These are phyloP conservation scores for Ophiostoma pallidulum DNA, from an alignment of 2,329 filamentous ascomycete species.

Conservation along the genomic window DNA sequence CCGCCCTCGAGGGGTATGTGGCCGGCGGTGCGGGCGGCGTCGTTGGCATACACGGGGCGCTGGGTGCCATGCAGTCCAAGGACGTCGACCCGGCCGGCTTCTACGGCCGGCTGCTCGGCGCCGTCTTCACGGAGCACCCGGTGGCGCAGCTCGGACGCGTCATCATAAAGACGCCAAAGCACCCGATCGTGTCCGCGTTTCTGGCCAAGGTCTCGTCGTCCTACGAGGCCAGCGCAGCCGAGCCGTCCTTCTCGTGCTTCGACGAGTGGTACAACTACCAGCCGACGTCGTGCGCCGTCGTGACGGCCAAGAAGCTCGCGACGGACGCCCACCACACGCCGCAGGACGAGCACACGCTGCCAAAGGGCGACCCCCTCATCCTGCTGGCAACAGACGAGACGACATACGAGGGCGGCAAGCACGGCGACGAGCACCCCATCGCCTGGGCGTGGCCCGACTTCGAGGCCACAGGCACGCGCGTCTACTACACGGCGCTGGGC, in stretches of 20 bases:
- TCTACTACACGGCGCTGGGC: conserved; percentile 33
- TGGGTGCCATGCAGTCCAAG: conserved; percentile 23
- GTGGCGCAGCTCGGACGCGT: conserved; percentile 27
- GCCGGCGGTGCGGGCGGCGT: conserved; percentile 26
- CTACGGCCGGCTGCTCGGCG: conserved; percentile 31
- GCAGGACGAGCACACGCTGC: conserved; percentile 20
- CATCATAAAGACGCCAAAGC: conserved; percentile 21
- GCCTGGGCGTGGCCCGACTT: conserved; percentile 32
- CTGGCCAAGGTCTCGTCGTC: conserved; percentile 14
- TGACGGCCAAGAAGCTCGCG: neutral
- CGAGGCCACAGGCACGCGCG: conserved; percentile 28
- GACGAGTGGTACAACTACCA: conserved; percentile 37
- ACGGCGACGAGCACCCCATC: conserved; percentile 30
- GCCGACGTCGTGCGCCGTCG: conserved; percentile 8
- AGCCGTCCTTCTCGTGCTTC: conserved; percentile 20
- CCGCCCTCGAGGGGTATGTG: conserved; percentile 26
- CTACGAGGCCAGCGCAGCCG: conserved; percentile 2
- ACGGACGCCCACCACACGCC: conserved; percentile 14
- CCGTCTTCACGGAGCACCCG: conserved; percentile 30
- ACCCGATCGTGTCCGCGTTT: conserved; percentile 22
- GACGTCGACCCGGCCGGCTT: conserved; percentile 20
- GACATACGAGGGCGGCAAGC: conserved; percentile 26
- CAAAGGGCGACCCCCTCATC: conserved; percentile 20
- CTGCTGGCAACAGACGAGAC: conserved; percentile 29
- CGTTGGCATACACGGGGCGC: conserved; percentile 32